Percentiles rank a stretch among this genome's conserved stretches.
phyloP scores from a whole-genome alignment of 1,284 basidiomycete species.

The Ustilago sp. region DNA sequence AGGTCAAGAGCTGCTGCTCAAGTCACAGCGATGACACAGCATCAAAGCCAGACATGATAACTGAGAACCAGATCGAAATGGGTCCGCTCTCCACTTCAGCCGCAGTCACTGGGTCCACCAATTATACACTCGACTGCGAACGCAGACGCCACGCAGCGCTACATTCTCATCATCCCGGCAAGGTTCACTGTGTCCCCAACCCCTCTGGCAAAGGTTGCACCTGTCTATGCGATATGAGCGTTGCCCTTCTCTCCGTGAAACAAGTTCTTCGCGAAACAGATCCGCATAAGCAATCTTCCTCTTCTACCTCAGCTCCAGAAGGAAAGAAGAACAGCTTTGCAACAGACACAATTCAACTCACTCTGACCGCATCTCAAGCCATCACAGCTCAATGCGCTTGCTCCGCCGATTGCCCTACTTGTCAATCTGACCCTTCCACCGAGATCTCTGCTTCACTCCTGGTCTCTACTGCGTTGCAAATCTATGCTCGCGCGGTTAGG shows the following conservation, averaged over 20 bases:
- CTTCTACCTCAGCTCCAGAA: neutral
- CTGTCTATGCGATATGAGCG: slow-evolving; percentile 63
- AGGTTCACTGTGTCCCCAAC: slow-evolving; percentile 68
- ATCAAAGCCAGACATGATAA: neutral
- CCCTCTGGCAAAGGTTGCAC: slow-evolving; percentile 66
- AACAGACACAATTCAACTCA: slow-evolving; percentile 59
- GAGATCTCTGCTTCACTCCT: slow-evolving; percentile 60
- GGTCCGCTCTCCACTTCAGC: slow-evolving; percentile 37
- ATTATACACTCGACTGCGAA: slow-evolving; percentile 10
- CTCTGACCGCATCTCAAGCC: slow-evolving; percentile 63
- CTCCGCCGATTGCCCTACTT: slow-evolving; percentile 66
- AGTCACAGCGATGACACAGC: neutral
- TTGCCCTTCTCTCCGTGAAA: slow-evolving; percentile 62
- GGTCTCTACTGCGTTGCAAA: slow-evolving; percentile 66
- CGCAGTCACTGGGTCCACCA: slow-evolving; percentile 11
- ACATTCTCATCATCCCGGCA: slow-evolving; percentile 42
- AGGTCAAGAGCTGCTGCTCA: slow-evolving; percentile 33
- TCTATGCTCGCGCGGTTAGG: slow-evolving; percentile 66
- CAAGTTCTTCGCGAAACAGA: slow-evolving; percentile 50
- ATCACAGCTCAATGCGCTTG: slow-evolving; percentile 65
- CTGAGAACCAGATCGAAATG: slow-evolving; percentile 17
- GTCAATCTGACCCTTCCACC: slow-evolving; percentile 59
- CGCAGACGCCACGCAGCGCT: slow-evolving; percentile 18
- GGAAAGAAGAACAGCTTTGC: slow-evolving; percentile 12
- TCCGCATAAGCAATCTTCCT: slow-evolving; percentile 13